These are phyloP conservation scores for Serendipita sp. DNA, from an alignment of 768 basidiomycete genomes.

Conservation along the genomic window DNA sequence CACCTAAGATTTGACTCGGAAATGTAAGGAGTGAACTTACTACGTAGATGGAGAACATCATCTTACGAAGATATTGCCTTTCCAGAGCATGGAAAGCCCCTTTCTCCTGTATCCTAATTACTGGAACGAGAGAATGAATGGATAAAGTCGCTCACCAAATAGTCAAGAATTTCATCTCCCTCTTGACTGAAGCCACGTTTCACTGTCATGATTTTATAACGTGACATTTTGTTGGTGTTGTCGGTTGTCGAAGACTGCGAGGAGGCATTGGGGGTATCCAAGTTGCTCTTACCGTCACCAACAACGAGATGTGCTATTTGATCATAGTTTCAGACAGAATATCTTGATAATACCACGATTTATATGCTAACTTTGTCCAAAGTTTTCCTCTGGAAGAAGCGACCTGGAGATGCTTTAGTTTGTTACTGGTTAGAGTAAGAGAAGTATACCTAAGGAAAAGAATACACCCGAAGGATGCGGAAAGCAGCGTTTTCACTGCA, in stretches of 20 bases:
- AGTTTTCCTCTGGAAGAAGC: conserved; percentile 64
- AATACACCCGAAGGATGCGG: conserved; percentile 1
- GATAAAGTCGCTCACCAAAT: conserved; percentile 37
- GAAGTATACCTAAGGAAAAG: not conserved
- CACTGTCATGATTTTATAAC: conserved; percentile 58
- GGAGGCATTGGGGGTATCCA: conserved; percentile 25
- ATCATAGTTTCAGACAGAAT: not conserved
- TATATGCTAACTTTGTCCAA: conserved; percentile 36
- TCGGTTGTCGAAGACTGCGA: conserved; percentile 18
- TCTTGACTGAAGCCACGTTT: conserved; percentile 66
- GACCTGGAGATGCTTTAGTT: not conserved
- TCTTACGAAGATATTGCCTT: conserved; percentile 68
- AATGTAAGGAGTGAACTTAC: conserved; percentile 25
- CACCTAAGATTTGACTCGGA: conserved; percentile 7
- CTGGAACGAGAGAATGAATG: conserved; percentile 7
- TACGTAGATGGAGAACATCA: conserved; percentile 72
- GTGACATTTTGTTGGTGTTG: conserved; percentile 26
- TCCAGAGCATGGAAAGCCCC: conserved; percentile 78
- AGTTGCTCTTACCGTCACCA: conserved; percentile 32
- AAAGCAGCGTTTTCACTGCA: conserved; percentile 4
- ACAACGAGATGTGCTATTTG: conserved; percentile 2
- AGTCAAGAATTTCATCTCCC: conserved; percentile 67
- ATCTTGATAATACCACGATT: not conserved
- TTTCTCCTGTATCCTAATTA: conserved; percentile 38
- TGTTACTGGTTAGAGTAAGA: not conserved